Evolutionary conservation across 2,329 filamentous ascomycete species (phyloP).

Genomic region (Talaromyces sp.): DNA sequence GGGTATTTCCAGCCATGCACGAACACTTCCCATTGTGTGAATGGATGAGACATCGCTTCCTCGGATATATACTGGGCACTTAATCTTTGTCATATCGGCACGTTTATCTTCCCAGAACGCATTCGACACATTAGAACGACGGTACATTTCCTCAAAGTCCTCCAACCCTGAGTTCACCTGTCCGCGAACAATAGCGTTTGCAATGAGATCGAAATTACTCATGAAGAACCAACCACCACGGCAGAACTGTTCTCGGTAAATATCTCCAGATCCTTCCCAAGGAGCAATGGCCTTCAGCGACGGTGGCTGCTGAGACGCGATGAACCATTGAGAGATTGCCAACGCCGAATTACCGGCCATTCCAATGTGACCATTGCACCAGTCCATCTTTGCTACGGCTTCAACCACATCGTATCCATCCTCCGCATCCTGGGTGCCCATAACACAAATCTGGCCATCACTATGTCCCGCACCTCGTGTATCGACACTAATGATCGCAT

Average conservation of each 20-base stretch:
- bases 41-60: conserved; percentile 28
- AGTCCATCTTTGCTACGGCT: conserved; percentile 34
- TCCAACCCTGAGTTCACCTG: conserved; percentile 28
- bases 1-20: conserved; percentile 34
- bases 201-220: conserved; percentile 40
- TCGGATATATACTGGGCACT: conserved; percentile 30
- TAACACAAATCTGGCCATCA: conserved; percentile 32
- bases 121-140: conserved; percentile 26
- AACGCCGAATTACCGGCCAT: conserved; percentile 43
- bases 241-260: conserved; percentile 44
- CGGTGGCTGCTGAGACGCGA: conserved; percentile 39
- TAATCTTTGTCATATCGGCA: conserved; percentile 30
- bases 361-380: conserved; percentile 42
- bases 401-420: conserved; percentile 45
- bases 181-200: conserved; percentile 32
- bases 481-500: conserved; percentile 32
- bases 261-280: conserved; percentile 44
- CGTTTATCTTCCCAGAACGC: conserved; percentile 36
- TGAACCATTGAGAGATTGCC: conserved; percentile 39
- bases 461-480: conserved; percentile 27
- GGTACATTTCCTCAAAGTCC: conserved; percentile 40
- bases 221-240: conserved; percentile 37
- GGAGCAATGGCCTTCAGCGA: conserved; percentile 40
- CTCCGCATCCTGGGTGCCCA: conserved; percentile 41
- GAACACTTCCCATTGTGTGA: conserved; percentile 32